Base-by-base conservation (phyloP, 2,329 filamentous ascomycete species). In the Fusarium sp. region DNA sequence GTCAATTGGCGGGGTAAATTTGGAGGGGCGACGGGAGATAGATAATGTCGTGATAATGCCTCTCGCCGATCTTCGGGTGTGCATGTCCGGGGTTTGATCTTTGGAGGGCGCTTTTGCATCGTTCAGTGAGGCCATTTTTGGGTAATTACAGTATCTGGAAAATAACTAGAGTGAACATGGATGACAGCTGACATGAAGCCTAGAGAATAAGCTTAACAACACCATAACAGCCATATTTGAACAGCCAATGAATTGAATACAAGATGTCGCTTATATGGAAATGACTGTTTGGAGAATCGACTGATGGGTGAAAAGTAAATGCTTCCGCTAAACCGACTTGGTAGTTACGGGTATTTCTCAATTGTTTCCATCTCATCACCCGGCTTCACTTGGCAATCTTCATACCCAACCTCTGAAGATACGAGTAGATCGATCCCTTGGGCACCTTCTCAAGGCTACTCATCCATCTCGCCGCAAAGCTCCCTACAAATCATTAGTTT, bases 381-480 rank as follows among this genome's bases (percentile, higher is more conserved):
- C 31, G 31, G 9, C 22, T 3, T 31, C 31, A 35, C 24, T 58
- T 65, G 4, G 38, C 50, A 61, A 65, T 62, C 51, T 51, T 70
- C 73, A 75, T 75, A 1, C 75, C 66, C 30, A 78, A 9, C 2
- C 70, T 45, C 68, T 78, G 76, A 4, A 78, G 55, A 20, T 62
- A 76, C 1, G 76, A 48, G 11, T 78, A 78, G 3, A 78, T 31
- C 1, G 73, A 73, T 0, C 65, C 70, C 31, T 70, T 75, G 5
- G 68, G 42, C 3, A 78, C 71, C 7, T 62, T 24, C 13, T 62
- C 74, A 53, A 78, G 72, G 13, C 44, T 41, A 7, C 68, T 68
- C 77, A 78, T 78, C 75, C 74, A 78, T 16, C 70, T 44, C 3
- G 76, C 71, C 1, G 75, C 75, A 44, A 78, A 75, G 3, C 71